Evolutionary conservation across 176 grass and related monocot species (phyloP).

Genomic region (Oryza coarctata): DNA sequence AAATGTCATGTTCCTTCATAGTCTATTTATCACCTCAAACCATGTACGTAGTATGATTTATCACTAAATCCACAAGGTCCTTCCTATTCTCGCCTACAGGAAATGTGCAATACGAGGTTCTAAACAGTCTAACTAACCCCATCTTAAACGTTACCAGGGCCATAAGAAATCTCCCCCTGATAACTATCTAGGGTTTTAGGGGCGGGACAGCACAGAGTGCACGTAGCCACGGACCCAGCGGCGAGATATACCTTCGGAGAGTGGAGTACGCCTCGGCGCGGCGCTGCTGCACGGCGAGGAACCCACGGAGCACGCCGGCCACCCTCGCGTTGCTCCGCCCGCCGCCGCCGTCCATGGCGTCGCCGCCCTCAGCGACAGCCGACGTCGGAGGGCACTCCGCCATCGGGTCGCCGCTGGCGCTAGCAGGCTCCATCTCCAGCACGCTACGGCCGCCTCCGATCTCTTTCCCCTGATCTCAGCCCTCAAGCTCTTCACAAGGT

Average conservation of each 20-base stretch:
- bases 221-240: not conserved
- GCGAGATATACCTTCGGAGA: conserved; percentile 63
- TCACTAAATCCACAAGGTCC: not conserved
- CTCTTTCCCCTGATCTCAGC: not conserved
- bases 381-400: conserved; percentile 12
- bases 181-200: conserved; percentile 21
- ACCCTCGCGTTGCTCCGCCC: conserved; percentile 23
- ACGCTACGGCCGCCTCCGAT: not conserved
- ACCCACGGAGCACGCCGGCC: conserved; percentile 61
- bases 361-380: not conserved
- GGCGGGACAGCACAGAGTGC: too few relatives aligned
- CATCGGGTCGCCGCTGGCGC: conserved; percentile 19
- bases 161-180: not conserved
- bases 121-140: not conserved
- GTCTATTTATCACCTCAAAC: not conserved
- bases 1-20: not conserved
- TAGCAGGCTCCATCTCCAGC: not conserved
- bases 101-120: not conserved
- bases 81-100: not conserved
- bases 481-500: not conserved
- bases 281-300: conserved; percentile 83
- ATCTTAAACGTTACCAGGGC: not conserved
- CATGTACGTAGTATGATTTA: not conserved
- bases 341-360: conserved; percentile 29
- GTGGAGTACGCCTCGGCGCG: conserved; percentile 83